Base-by-base conservation (phyloP, 441 rosid species). In the Geranium incanum region DNA sequence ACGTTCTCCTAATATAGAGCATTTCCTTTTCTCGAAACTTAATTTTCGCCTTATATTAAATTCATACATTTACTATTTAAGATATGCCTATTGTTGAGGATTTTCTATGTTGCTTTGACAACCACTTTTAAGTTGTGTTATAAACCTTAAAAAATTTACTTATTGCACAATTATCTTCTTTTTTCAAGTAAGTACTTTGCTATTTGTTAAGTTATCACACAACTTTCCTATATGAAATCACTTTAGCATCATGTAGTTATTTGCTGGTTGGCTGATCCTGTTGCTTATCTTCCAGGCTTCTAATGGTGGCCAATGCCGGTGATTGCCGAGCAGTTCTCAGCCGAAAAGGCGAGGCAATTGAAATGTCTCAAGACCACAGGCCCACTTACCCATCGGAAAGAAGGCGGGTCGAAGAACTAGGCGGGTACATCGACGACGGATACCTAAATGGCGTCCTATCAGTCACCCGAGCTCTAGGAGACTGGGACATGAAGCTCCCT, bases 401-500 rank as follows among this genome's bases (percentile, higher is more conserved):
- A 62, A 83, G 81, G 74, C 85, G 99, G 68, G 89, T 94, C 0
- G 84, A 92, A 67, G 88, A 83, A 66, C 66, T 86, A 5, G 97
- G 97, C 0, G 99, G 89, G 41, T 82, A 67, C 75, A 74, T 94
- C 0, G 92, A 89, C n/a, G 89, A 83, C 15, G 99, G 91, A 7
- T 94, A 89, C 75, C 85, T 94, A 12, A 92, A 94, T 11, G 96
- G 94, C 5, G 79, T 81, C 36, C 68, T 92, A 77, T 88, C 99
- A 4, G 93, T 92, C 48, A 84, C 94, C 3, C 84, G 97, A 78
- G 97, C 97, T 48, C 83, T 90, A 0, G 99, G 99, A 0, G 97
- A 94, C 70, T 94, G 99, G 99, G 91, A 89, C 83, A 81, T 88
- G 88, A 94, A 94, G 86, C 71, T 74, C 36, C 88, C 87, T 12